Percentiles rank a stretch among this genome's conserved stretches.
Evolutionary conservation across 164 flowering plant species (phyloP).

Genomic region (Houttuynia cordata): DNA sequence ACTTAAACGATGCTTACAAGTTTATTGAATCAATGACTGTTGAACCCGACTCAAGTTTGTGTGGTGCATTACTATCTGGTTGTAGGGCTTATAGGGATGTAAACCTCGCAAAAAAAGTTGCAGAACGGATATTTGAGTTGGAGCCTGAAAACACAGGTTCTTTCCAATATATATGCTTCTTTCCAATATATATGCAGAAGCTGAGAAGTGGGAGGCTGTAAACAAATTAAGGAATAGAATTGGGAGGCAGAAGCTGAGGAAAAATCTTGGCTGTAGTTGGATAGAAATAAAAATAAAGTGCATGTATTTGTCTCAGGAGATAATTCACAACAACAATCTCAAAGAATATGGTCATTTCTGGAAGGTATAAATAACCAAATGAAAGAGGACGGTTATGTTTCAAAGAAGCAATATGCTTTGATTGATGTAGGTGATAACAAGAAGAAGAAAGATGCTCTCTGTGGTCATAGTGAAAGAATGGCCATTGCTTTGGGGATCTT

Average conservation of each 20-base stretch:
- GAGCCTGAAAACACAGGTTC: slow-evolving; percentile 56
- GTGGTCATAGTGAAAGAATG: slow-evolving; percentile 62
- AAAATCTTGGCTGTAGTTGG: slow-evolving; percentile 63
- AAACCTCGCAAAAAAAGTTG: slow-evolving; percentile 55
- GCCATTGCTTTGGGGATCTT: slow-evolving; percentile 58
- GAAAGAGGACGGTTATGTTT: slow-evolving; percentile 31
- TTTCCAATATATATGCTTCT: no score
- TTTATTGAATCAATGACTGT: slow-evolving; percentile 50
- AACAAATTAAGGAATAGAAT: slow-evolving; percentile 32
- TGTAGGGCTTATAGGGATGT: slow-evolving; percentile 49
- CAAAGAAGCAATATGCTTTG: slow-evolving; percentile 29
- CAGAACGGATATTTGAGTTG: slow-evolving; percentile 38
- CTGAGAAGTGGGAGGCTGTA: slow-evolving; percentile 57
- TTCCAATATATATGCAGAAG: slow-evolving; percentile 61
- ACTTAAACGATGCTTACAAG: slow-evolving; percentile 29
- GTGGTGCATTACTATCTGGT: slow-evolving; percentile 54
- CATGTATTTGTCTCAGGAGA: slow-evolving; percentile 44
- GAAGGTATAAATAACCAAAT: slow-evolving; percentile 24
- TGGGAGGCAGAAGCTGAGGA: slow-evolving; percentile 21
- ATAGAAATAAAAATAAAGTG: slow-evolving; percentile 43
- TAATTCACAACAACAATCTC: slow-evolving; percentile 26
- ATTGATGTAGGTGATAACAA: slow-evolving; percentile 29
- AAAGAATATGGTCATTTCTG: slow-evolving; percentile 23
- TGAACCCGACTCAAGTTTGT: slow-evolving; percentile 47
- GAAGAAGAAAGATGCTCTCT: slow-evolving; percentile 37